These are phyloP conservation scores for Hypoxylon rubiginosum DNA, from an alignment of 2,329 filamentous ascomycete genomes.

Conservation along the genomic window DNA sequence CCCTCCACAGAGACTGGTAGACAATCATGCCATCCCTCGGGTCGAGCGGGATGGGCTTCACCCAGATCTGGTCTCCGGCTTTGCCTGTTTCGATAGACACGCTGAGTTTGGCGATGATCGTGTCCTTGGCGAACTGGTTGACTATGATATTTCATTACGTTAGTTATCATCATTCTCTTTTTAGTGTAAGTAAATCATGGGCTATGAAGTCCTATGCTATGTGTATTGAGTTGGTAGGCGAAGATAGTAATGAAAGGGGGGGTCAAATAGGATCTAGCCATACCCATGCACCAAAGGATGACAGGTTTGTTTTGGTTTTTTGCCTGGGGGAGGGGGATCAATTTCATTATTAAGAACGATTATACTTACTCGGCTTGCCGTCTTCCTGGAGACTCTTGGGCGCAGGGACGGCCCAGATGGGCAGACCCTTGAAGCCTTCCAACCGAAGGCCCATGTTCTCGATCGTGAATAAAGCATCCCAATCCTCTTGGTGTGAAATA, in stretches of 20 bases:
- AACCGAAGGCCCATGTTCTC: constrained; percentile 2
- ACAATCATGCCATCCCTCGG: background rate
- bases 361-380: background rate
- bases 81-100: no score
- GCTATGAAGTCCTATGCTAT: no score
- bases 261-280: no score
- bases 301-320: background rate
- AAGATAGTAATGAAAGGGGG: no score
- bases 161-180: no score
- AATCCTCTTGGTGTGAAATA: background rate
- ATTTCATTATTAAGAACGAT: no score
- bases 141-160: no score
- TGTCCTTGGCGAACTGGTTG: no score
- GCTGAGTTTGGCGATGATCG: no score
- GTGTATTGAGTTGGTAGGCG: no score
- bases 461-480: background rate
- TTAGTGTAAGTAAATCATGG: no score
- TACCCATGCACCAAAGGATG: no score
- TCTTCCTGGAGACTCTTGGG: constrained; percentile 2
- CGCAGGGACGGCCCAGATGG: constrained; percentile 16
- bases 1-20: background rate
- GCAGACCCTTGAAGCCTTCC: constrained; percentile 1
- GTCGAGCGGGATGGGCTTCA: background rate
- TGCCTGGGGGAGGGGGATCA: background rate
- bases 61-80: background rate